Evolutionary conservation across 345 rosid species (phyloP).

Genomic region (Camelina hispida): DNA sequence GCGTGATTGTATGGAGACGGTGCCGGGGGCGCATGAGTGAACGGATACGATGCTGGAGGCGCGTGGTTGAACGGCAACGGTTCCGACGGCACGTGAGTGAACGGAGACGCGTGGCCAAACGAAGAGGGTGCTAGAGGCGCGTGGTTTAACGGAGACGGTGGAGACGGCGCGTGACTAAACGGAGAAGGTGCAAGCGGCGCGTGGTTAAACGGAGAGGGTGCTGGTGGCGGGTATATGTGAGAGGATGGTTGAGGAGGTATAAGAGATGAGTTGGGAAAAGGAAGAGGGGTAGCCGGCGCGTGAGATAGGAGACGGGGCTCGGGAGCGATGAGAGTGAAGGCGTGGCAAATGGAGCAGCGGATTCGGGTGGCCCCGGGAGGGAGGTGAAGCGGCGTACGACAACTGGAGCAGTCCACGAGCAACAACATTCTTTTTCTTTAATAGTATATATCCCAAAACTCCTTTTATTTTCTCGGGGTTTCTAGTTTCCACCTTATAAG

Average conservation of each 20-base stretch:
- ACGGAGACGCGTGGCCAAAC: neutral
- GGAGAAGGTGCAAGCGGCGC: neutral
- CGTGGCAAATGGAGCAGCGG: conserved; percentile 77
- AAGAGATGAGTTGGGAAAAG: conserved; percentile 23
- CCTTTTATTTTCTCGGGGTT: neutral
- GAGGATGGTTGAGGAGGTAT: conserved; percentile 40
- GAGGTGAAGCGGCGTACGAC: conserved; percentile 69
- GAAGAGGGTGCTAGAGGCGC: conserved; percentile 27
- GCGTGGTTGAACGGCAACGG: neutral
- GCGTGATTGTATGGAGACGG: conserved; percentile 51
- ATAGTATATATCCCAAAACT: neutral
- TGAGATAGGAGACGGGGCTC: conserved; percentile 41
- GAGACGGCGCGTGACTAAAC: too few relatives aligned
- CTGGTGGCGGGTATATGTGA: conserved; percentile 45
- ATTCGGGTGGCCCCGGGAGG: conserved; percentile 71
- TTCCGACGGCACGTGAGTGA: conserved; percentile 43
- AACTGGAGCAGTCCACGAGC: conserved; percentile 74
- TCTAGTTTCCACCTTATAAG: neutral
- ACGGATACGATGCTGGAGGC: conserved; percentile 3
- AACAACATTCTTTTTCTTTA: conserved; percentile 36
- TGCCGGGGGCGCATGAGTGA: conserved; percentile 43
- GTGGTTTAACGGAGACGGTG: too few relatives aligned
- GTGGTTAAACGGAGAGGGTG: neutral
- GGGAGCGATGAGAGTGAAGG: conserved; percentile 65
- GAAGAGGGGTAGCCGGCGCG: conserved; percentile 34